Base-by-base conservation (phyloP, 2,329 filamentous ascomycete species). In the Trichoderma brevicompactum region DNA sequence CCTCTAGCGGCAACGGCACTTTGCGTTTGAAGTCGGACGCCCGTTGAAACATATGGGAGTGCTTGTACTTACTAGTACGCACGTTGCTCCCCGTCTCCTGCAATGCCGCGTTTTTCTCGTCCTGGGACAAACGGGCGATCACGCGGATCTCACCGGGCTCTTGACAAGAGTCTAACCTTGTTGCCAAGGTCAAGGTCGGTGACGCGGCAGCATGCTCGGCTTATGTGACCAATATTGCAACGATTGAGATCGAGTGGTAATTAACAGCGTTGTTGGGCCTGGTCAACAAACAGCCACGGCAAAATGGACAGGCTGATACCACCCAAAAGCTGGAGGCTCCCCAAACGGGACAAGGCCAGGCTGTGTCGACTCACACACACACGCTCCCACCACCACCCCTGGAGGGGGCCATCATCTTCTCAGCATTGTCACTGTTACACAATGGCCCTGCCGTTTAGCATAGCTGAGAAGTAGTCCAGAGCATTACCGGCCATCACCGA, bases 401-500 rank as follows among this genome's bases (percentile, higher is more conserved):
- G 54, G 53, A 55, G 49, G 46, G 40, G 59, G 48, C 41, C 59
- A 38, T 44, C 63, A 8, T 43, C 46, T 49, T 43, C 54, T 60
- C 63, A 59, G 63, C 53, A 58, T 36, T 60, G 54, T 23, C 17
- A 41, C 38, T 23, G 44, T 60, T 59, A 50, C 63, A 65, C 63
- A 54, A 49, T 61, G 46, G 44, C 54, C 53, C 63, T 60, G 54
- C 55, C 32, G 63, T 46, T 43, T 60, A 17, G 54, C 38, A 59
- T 56, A 36, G 36, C 41, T 17, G 54, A 50, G 55, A 28, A 40
- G 28, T 48, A 23, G 19, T 36, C 23, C n/a, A 46, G 46, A 43
- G 59, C 59, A 63, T 62, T 44, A n/a, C 54, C 49, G 49, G 49
- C 49, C 59, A 63, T 63, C 40, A 23, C 59, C 59, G 59, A 54